phyloP scores from a whole-genome alignment of 306 rosid species.

The Trichosanthes cucumerina region DNA sequence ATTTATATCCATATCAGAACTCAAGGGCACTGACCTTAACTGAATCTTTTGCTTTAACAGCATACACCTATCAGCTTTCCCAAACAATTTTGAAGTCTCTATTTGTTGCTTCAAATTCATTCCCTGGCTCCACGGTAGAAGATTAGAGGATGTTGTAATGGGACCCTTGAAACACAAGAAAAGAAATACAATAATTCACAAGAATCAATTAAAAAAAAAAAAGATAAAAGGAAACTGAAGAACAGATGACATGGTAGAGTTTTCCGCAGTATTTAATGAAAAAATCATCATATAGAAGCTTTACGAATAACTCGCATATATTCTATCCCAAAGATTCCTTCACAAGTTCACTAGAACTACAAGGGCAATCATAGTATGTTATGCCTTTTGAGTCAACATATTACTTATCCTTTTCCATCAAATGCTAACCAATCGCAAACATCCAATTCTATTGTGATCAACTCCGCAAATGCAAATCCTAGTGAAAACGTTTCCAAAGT shows the following conservation, averaged over 20 bases:
- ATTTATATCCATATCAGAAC: background rate
- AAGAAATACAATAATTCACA: background rate
- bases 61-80: slow-evolving; percentile 37
- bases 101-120: slow-evolving; percentile 43
- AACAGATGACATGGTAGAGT: background rate
- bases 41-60: slow-evolving; percentile 28
- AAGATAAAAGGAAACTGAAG: background rate
- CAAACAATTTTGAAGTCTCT: slow-evolving; percentile 32
- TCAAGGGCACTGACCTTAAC: slow-evolving; percentile 37
- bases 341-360: background rate
- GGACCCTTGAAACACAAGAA: slow-evolving; percentile 35
- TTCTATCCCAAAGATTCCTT: background rate
- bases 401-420: background rate
- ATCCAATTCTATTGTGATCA: background rate
- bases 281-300: background rate
- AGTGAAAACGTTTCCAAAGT: background rate
- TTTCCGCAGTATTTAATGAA: background rate
- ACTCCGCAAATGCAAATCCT: background rate
- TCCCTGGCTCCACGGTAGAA: slow-evolving; percentile 39
- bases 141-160: slow-evolving; percentile 28
- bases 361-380: background rate
- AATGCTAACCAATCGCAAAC: background rate
- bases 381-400: background rate
- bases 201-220: background rate
- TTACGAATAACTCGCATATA: background rate